Base-by-base conservation (phyloP, 306 rosid species). In the Cotoneaster glaucophyllus region DNA sequence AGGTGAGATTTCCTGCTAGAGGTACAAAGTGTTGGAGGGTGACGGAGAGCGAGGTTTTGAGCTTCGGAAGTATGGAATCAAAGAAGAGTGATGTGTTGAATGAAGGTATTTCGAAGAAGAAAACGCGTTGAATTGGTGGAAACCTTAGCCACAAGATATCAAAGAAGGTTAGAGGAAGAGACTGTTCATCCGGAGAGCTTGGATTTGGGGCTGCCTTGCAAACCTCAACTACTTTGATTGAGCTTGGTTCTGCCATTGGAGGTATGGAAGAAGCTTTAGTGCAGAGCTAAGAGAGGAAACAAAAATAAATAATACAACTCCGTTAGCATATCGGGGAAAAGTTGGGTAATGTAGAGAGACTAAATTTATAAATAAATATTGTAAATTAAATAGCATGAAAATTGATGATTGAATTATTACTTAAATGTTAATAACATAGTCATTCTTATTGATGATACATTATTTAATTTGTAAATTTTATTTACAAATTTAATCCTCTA, bases 121-220 rank as follows among this genome's bases (percentile, higher is more conserved):
- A 69, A 9, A 82, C 59, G 32, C 74, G 74, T 19, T 78, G 64
- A 5, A 69, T 64, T 1, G 85, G 82, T 24, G 79, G 58, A 31
- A 82, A 75, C 32, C 80, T 73, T 24, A 78, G 77, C 85, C 80
- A 82, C 21, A 53, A 28, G 31, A 78, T 9, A 50, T 82, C 79
- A 25, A 82, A 82, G 41, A 73, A 62, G 6, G 85, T 82, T 12
- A 74, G 69, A n/a, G 79, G 82, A 7, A 82, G 74, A 39, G 44
- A 39, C 44, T 39, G 44, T 0, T 39, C 44, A 39, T 39, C 44
- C 3, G 12, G 44, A 9, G 44, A 39, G 12, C 44, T 39, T 39
- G 44, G 44, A 39, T 39, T 39, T 45, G 22, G 57, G 9, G 57
- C 3, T 52, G 18, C 22, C 57, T 21, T 15, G 57, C 57, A 52